Base-by-base conservation (phyloP, 768 basidiomycete genomes). In the Tephrocybe rancida region DNA sequence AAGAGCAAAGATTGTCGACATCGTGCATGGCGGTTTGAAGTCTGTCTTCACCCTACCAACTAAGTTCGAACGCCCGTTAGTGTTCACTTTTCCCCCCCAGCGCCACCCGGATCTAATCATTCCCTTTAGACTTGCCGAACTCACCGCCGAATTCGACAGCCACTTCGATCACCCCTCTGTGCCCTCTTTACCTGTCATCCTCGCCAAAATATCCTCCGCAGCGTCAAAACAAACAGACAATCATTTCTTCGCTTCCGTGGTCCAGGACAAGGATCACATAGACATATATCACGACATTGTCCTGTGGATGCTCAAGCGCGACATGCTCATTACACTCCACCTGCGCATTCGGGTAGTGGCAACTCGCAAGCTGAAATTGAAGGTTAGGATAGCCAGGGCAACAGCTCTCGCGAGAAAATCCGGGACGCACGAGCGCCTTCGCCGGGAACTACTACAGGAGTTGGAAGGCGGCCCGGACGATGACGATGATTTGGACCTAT, bases 271-370 rank as follows among this genome's bases (percentile, higher is more conserved):
- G 62, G 86, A 88, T 34, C 73, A 79, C 10, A 81, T 93, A 25
- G 77, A 81, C 4, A 67, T 85, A 46, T 96, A 90, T 68, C 81
- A 88, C 58, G 85, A 92, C 24, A 90, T 95, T 26, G 84, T 98
- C 10, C 72, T 89, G 32, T 98, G 95, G 96, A 83, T 98, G 78
- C 78, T 98, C 32, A 90, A 90, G 64, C 84, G 86, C 35, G 93
- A 93, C 64, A 77, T 98, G 58, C 75, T 98, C 16, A 80, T 91
- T 48, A 89, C 91, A 16, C 78, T 94, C 24, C 95, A 95, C 64
- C 83, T 95, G 13, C 86, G 89, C 32, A 85, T 96, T 49, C 86
- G 95, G 26, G 78, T 98, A 37, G 82, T 93, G 30, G 94, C 90
- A 0, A 86, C 91, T 0, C 75, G 79, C 4, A 82, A 85, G 43